These are phyloP conservation scores for Aquilaria malaccensis DNA, from an alignment of 345 rosid species.

Conservation along the genomic window DNA sequence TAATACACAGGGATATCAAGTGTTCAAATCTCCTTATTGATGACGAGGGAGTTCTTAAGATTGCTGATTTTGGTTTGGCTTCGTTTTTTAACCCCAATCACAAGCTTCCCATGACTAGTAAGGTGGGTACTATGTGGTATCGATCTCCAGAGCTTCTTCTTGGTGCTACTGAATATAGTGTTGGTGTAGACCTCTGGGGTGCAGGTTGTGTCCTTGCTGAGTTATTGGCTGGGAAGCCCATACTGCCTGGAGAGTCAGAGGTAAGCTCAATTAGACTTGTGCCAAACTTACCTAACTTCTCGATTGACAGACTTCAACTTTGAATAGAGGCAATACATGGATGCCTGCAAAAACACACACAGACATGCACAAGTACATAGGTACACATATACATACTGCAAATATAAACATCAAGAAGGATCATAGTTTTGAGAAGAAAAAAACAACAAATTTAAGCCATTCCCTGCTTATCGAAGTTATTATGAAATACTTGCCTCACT, in stretches of 20 bases:
- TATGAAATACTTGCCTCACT: no score
- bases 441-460: no score
- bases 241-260: constrained; percentile 76
- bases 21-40: constrained; percentile 68
- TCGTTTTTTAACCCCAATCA: constrained; percentile 63
- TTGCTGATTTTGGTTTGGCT: constrained; percentile 75
- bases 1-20: constrained; percentile 66
- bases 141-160: constrained; percentile 78
- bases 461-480: neutral
- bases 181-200: constrained; percentile 70
- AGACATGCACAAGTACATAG: no score
- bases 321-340: no score
- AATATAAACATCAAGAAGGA: no score
- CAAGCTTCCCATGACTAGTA: constrained; percentile 68
- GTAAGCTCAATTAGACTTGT: constrained; percentile 15
- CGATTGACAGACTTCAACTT: no score
- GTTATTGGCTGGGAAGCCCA: constrained; percentile 59
- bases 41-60: constrained; percentile 52
- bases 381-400: no score
- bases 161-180: constrained; percentile 70
- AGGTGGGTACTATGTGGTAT: constrained; percentile 71
- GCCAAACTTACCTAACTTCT: no score
- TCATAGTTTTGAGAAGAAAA: no score
- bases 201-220: constrained; percentile 73
- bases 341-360: no score